Conservation (phyloP, 768 basidiomycete genomes). For the Leccinum uliginosum region DNA sequence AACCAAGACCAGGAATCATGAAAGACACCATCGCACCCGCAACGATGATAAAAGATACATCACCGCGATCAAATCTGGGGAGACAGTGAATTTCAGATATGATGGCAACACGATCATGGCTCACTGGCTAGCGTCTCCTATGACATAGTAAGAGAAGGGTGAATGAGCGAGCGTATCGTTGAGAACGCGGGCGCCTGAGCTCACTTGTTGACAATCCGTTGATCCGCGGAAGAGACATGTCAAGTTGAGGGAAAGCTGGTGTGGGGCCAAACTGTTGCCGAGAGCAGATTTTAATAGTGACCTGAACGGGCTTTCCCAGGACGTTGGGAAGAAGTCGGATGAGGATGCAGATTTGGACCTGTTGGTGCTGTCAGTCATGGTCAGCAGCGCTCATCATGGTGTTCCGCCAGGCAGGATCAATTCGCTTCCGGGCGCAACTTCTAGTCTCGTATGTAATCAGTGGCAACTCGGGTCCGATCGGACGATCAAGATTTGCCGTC, state of each 20-base stretch:
- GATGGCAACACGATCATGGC: slow-evolving; percentile 4
- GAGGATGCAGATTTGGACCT: not conserved
- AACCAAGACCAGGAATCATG: slow-evolving; percentile 76
- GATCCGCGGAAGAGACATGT: not conserved
- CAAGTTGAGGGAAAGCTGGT: not conserved
- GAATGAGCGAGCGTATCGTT: not conserved
- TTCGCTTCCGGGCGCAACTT: no score
- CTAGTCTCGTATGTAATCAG: no score
- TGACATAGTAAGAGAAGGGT: slow-evolving; percentile 2
- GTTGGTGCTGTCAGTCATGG: no score
- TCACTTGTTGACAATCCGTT: not conserved
- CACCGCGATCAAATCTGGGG: slow-evolving; percentile 63
- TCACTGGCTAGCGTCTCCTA: slow-evolving; percentile 28
- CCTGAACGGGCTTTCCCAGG: not conserved
- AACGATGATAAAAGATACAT: slow-evolving; percentile 66
- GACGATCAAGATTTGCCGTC: not conserved
- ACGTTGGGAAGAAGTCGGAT: not conserved
- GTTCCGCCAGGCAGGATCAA: no score
- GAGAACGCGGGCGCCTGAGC: not conserved
- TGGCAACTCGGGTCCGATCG: not conserved
- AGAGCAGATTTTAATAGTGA: not conserved
- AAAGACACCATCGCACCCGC: slow-evolving; percentile 68
- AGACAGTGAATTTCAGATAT: slow-evolving; percentile 5
- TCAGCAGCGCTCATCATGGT: no score
- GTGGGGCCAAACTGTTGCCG: not conserved